Evolutionary conservation across 208 protist species (phyloP), one percentile per base, ranked within the genome.

Genomic region (Trypanosoma lewisi): DNA sequence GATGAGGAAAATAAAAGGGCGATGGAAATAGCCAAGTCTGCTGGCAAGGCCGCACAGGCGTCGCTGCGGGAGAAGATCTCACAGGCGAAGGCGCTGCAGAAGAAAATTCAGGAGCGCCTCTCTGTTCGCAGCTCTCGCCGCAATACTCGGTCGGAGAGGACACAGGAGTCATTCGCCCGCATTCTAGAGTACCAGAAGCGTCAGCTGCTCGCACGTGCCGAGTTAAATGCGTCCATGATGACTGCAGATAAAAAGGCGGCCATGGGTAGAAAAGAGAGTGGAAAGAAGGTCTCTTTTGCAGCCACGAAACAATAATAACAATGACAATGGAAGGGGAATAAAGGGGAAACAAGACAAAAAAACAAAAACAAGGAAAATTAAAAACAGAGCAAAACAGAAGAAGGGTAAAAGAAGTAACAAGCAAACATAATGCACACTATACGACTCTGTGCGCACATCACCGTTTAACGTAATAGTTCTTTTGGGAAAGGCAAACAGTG

Each of bases 181-280:
- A 73, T 96, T n/a, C 62, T 96, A 52, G 73, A 83, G 63, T 78
- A 93, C 73, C 86, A 93, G 80, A 88, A 87, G 75, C 65, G 63
- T 11, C 84, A 91, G 72, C 70, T 95, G 56, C 52, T 87, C n/a
- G 78, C 77, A n/a, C 70, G 67, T 17, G 78, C 79, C 31, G 33
- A 70, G 39, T 39, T 82, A 25, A 73, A 59, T 68, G 80, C 67
- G 23, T 47, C 50, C 8, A 64, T 63, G 7, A 61, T 67, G 51
- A 48, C 48, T 17, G 66, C 61, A 41, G 55, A 71, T 51, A 58
- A 67, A 4, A 55, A 51, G 12, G 50, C 48, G 4, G 70, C 59
- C 19, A 28, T 19, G 36, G 50, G 23, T 16, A 34, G 31, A 49
- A 65, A 66, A 42, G 52, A 51, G 45, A 41, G 16, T 19, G 62